Percentiles rank a stretch among this genome's conserved stretches.
These are phyloP conservation scores for Diutina neorugosa DNA, from an alignment of 1,139 yeast genomes.

Conservation along the genomic window DNA sequence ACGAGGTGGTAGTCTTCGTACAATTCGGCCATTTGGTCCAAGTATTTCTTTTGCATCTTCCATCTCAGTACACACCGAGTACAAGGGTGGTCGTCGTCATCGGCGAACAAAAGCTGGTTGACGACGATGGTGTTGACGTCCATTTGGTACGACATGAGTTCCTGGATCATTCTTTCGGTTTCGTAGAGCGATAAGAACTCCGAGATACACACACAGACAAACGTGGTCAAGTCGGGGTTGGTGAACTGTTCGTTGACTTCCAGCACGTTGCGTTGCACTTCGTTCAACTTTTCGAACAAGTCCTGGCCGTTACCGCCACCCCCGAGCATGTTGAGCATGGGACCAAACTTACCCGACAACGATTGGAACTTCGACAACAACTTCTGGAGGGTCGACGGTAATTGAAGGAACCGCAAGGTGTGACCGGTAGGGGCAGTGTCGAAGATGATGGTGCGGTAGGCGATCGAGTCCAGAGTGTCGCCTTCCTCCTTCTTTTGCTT, in stretches of 20 bases:
- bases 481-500: constrained; percentile 40
- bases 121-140: constrained; percentile 94
- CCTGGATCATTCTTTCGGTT: constrained; percentile 95
- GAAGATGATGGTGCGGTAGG: constrained; percentile 80
- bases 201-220: constrained; percentile 93
- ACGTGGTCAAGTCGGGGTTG: constrained; percentile 90
- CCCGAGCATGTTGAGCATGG: constrained; percentile 70
- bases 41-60: constrained; percentile 91
- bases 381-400: constrained; percentile 85
- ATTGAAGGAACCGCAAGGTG: constrained; percentile 84
- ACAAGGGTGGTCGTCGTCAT: constrained; percentile 55
- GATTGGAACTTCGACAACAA: constrained; percentile 79
- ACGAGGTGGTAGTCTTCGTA: constrained; percentile 93
- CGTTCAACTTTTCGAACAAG: constrained; percentile 69
- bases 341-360: constrained; percentile 79
- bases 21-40: constrained; percentile 87
- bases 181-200: constrained; percentile 92
- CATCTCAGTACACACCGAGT: constrained; percentile 86
- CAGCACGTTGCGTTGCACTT: constrained; percentile 68
- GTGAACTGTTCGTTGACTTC: constrained; percentile 93
- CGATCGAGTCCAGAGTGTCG: constrained; percentile 23
- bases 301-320: constrained; percentile 55
- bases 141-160: constrained; percentile 84
- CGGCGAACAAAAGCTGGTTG: constrained; percentile 84
- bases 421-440: constrained; percentile 99